A percentile compares a stretch with the other conserved stretches of the same genome.
Conservation (phyloP, 257 asterid genomes). For the Solanum piurae region DNA sequence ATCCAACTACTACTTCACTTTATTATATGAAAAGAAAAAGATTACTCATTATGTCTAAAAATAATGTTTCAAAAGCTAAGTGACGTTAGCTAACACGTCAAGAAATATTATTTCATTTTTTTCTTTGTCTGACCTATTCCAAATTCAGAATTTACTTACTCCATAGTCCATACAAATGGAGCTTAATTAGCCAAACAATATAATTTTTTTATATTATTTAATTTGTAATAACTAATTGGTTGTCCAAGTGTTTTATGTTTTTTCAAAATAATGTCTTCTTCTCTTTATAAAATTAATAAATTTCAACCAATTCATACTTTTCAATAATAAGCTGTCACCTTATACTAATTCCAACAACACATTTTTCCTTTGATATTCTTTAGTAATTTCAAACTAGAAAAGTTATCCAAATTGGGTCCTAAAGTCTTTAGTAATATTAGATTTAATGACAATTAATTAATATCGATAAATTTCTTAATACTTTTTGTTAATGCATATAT, state of each 20-base stretch:
- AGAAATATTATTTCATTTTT: neutral
- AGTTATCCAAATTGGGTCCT: no score
- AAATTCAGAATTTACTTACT: neutral
- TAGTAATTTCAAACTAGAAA: neutral
- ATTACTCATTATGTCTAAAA: neutral
- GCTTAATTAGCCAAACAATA: neutral
- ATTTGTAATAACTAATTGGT: neutral
- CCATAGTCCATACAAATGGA: neutral
- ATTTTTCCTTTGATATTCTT: neutral
- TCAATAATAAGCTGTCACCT: neutral
- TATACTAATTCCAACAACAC: neutral
- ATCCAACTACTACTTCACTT: neutral
- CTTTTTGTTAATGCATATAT: no score
- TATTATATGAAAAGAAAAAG: neutral
- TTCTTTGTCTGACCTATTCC: neutral
- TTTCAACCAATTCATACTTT: neutral
- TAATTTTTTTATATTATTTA: neutral
- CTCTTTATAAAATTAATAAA: neutral
- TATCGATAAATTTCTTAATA: accelerated
- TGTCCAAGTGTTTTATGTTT: neutral
- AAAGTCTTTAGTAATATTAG: no score
- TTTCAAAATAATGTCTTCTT: neutral
- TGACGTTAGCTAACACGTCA: neutral
- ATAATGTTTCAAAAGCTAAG: neutral
- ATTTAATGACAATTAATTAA: no score